phyloP scores from a whole-genome alignment of 148 eudicot species.

The Tetragonia tetragonoides region DNA sequence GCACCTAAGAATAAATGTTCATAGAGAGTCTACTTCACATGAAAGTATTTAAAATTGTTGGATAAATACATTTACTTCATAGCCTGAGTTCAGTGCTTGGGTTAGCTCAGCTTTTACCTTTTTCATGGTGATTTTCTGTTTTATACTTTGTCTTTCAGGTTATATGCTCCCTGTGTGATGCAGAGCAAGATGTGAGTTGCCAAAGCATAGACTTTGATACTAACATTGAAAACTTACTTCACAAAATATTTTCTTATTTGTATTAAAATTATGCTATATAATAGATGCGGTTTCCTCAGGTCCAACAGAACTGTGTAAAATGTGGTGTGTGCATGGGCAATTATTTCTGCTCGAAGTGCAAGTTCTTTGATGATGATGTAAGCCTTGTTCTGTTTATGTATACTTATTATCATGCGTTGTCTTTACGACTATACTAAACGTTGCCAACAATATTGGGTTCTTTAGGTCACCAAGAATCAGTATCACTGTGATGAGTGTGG shows the following conservation, averaged over 20 bases:
- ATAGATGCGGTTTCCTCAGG: not conserved
- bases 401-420: not conserved
- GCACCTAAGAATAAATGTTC: too few species aligned
- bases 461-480: constrained; percentile 5
- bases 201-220: too few species aligned
- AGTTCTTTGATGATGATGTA: not conserved
- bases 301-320: not conserved
- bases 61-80: too few species aligned
- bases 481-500: constrained; percentile 7
- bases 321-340: not conserved
- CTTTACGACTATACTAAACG: not conserved
- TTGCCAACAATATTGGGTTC: not conserved
- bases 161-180: not conserved
- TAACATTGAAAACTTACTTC: too few species aligned
- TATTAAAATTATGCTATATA: too few species aligned
- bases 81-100: too few species aligned
- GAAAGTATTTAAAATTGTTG: too few species aligned
- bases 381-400: not conserved
- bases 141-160: not conserved
- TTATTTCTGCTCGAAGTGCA: not conserved
- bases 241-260: too few species aligned
- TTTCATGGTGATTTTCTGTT: too few species aligned
- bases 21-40: too few species aligned
- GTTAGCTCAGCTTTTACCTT: too few species aligned
- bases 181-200: not conserved